Base-by-base conservation (phyloP, 768 basidiomycete genomes). In the Candolleomyces eurysporus region DNA sequence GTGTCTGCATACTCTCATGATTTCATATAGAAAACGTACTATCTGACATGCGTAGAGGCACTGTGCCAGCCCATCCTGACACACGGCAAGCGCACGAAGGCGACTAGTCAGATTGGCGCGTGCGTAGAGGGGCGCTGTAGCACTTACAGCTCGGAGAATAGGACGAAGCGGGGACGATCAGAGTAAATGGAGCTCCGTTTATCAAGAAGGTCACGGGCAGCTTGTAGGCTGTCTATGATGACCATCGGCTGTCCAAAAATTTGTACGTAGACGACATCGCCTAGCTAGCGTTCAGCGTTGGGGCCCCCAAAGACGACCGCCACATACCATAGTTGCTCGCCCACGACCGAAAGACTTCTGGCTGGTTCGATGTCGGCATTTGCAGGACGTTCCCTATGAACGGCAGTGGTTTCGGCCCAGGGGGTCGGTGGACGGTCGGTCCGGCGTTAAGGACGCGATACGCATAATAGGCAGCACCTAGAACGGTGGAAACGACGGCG, bases 161-260 rank as follows among this genome's bases (percentile, higher is more conserved):
- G 66, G 22, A 82, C 79, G 60, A 82, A 80, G 52, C 78, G 73
- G 54, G 80, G 82, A 36, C 80, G 76, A 69, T 83, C 77, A 14
- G 84, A 84, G 65, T 84, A 85, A 50, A 82, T 81, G n/a, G 77
- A 66, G 57, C 84, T 79, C 54, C 82, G 76, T 66, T 78, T 84
- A 46, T 85, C 84, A 30, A 87, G 72, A 21, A 87, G 69, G 57
- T 80, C 82, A 10, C 75, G 74, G 39, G 77, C 76, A 6, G 76
- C 78, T 61, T 78, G 73, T 63, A 73, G 62, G 60, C 77, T 79
- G 68, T 81, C 85, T 32, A 88, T 69, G 57, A 87, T 71, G 51
- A 86, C 64, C 67, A 83, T 77, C 8, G 79, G 75, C 57, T 79
- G 78, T 22, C 79, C 77, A 26, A 86, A 69, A 26, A 83, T 60